Base-by-base conservation (phyloP, 495 filamentous ascomycete genomes). In the Hyphodiscus hymeniophilus region DNA sequence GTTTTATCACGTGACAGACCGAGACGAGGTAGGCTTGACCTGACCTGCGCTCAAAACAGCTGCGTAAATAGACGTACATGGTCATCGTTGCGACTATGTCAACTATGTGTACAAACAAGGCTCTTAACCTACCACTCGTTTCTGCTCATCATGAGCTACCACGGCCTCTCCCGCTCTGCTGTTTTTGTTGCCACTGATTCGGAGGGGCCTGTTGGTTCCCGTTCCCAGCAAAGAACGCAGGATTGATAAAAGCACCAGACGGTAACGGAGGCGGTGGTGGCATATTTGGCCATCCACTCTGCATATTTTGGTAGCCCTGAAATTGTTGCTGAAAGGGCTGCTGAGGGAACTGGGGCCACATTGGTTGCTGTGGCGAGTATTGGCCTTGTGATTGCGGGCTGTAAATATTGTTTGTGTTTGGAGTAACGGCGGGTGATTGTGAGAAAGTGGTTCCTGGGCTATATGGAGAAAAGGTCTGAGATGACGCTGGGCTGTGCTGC, bases 181-280 rank as follows among this genome's bases (percentile, higher is more conserved):
- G 66, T 47, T 72, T 72, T 42, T 69, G 66, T 3, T 64, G 56
- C 51, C 73, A 74, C 52, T 70, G 66, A 15, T 64, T 48, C 34
- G 60, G 54, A 38, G 58, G 48, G 17, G 30, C 21, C 33, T 28
- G 43, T 47, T 47, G 52, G 13, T 62, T 61, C 30, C 57, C 60
- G 51, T 67, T 68, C 26, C 26, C 26, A 28, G 26, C 26, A 51
- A 85, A 70, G 64, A 87, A 82, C 0, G 77, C 70, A 5, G 83
- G 83, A 45, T 82, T 85, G 52, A 87, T 71, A 43, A 81, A 80
- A 1, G 76, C 69, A 26, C 75, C 79, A n/a, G 65, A 57, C 1
- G 69, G 66, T 22, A 57, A 40, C 33, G 55, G 38, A 30, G 56
- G 42, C 22, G 58, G 51, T 20, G 55, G 50, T 17, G 61, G 47